Percentiles rank a stretch among this genome's conserved stretches.
phyloP scores from a whole-genome alignment of 768 basidiomycete species.

The Fistulinella prunicolor region DNA sequence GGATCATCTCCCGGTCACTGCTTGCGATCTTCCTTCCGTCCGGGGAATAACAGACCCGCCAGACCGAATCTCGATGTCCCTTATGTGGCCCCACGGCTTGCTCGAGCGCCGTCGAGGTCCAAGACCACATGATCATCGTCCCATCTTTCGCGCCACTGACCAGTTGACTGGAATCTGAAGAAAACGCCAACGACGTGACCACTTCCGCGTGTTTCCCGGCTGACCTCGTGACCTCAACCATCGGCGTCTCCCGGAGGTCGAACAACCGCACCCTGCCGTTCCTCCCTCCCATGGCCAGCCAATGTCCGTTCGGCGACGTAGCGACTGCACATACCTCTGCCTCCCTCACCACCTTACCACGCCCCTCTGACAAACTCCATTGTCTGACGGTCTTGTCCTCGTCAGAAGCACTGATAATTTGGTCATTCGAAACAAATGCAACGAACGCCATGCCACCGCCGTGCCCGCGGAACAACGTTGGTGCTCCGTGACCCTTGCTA shows the following conservation, averaged over 20 bases:
- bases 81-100: conserved; percentile 5
- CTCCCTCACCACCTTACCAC: conserved; percentile 4
- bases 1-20: conserved; percentile 17
- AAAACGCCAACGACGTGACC: conserved; percentile 18
- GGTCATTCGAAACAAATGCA: conserved; percentile 12
- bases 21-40: conserved; percentile 18
- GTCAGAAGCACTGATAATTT: conserved; percentile 19
- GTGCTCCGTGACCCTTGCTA: neutral
- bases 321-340: conserved; percentile 1
- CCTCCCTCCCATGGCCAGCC: conserved; percentile 17
- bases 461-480: conserved; percentile 16
- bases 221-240: conserved; percentile 1
- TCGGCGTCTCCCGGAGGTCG: neutral
- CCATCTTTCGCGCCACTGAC: conserved; percentile 19
- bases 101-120: conserved; percentile 12
- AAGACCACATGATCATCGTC: conserved; percentile 20
- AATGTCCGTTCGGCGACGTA: conserved; percentile 7
- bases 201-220: neutral
- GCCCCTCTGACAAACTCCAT: conserved; percentile 11
- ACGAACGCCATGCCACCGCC: conserved; percentile 11
- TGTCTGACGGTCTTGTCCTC: conserved; percentile 16
- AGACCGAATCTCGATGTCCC: conserved; percentile 13
- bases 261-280: conserved; percentile 15
- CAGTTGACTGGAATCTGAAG: conserved; percentile 14
- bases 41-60: conserved; percentile 19